Evolutionary conservation across 1,284 basidiomycete genomes (phyloP).

Genomic region (Limonomyces culmigenus): DNA sequence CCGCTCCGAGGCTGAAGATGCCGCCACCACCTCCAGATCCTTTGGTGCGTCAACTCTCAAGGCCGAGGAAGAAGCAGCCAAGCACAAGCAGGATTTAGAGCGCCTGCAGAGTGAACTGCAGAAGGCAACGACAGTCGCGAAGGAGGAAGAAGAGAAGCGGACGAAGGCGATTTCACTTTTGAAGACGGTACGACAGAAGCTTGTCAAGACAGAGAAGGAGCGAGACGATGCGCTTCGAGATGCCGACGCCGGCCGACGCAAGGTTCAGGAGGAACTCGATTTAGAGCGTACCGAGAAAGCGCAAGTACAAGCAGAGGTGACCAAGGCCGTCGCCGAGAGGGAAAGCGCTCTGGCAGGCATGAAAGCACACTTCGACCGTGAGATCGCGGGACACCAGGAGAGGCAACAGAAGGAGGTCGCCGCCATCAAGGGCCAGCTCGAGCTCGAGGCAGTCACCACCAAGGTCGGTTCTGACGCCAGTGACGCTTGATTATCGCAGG

Average conservation of each 20-base stretch:
- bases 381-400: conserved; percentile 43
- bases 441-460: conserved; percentile 54
- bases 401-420: conserved; percentile 59
- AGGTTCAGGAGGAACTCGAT: conserved; percentile 40
- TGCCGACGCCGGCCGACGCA: conserved; percentile 29
- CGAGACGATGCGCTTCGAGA: conserved; percentile 63
- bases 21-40: conserved; percentile 39
- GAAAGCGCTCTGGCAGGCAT: conserved; percentile 56
- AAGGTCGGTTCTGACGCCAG: conserved; percentile 36
- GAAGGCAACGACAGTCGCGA: conserved; percentile 42
- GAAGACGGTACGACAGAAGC: conserved; percentile 84
- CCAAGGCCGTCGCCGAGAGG: conserved; percentile 41
- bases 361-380: conserved; percentile 62
- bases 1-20: conserved; percentile 34
- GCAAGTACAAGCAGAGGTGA: conserved; percentile 40
- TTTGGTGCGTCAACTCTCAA: conserved; percentile 23
- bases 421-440: conserved; percentile 51
- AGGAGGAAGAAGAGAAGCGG: conserved; percentile 91
- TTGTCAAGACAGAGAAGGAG: conserved; percentile 86
- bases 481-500: not conserved
- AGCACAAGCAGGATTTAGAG: conserved; percentile 34
- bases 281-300: conserved; percentile 45
- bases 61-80: conserved; percentile 27
- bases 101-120: conserved; percentile 43
- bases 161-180: conserved; percentile 81